Evolutionary conservation across 306 rosid genomes (phyloP).

Genomic region (Trifolium repens): DNA sequence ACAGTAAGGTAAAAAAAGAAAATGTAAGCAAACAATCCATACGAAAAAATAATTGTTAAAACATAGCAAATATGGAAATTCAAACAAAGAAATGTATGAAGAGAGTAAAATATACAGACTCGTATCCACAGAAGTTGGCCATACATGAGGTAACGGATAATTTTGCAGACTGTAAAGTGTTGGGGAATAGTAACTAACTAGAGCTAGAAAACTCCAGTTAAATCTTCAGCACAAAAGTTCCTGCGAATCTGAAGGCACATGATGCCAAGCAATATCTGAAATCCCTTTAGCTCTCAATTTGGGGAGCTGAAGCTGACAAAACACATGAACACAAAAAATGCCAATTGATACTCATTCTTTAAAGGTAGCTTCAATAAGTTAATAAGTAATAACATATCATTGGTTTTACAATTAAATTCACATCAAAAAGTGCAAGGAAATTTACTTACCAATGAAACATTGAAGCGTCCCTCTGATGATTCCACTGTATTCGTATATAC

Average conservation of each 20-base stretch:
- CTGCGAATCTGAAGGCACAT: constrained; percentile 39
- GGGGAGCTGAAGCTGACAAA: constrained; percentile 41
- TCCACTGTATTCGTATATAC: constrained; percentile 8
- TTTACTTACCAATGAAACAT: constrained; percentile 7
- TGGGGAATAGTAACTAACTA: constrained; percentile 29
- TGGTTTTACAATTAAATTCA: background rate
- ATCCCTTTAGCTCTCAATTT: constrained; percentile 32
- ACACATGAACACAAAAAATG: background rate
- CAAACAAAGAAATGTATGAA: constrained; percentile 21
- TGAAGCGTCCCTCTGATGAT: background rate
- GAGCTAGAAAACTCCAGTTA: constrained; percentile 46
- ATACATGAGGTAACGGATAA: constrained; percentile 31
- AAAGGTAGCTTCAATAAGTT: constrained; percentile 16
- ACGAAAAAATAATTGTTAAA: background rate
- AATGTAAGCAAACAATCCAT: background rate
- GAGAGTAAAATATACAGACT: constrained; percentile 37
- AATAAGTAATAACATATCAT: background rate
- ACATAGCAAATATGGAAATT: constrained; percentile 6
- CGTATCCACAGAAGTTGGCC: constrained; percentile 31
- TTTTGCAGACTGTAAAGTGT: constrained; percentile 32
- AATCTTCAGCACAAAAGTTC: constrained; percentile 39
- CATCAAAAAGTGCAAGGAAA: background rate
- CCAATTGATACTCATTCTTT: constrained; percentile 13
- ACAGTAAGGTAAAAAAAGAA: background rate
- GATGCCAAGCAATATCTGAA: constrained; percentile 32